Percentiles rank a stretch among this genome's conserved stretches.
Conservation (phyloP, 345 rosid species). For the Populus alba region DNA sequence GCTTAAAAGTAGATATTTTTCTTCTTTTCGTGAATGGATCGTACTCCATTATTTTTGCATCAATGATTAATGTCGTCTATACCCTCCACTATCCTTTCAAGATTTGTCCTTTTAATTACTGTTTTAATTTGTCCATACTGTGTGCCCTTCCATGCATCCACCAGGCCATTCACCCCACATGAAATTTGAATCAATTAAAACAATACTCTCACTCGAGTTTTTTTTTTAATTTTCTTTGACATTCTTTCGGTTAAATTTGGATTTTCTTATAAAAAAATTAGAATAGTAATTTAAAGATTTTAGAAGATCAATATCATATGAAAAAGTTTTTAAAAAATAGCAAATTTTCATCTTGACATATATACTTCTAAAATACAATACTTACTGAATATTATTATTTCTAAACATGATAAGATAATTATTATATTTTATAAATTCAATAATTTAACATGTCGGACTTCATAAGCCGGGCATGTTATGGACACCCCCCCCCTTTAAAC, state of each 20-base stretch:
- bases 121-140: not conserved
- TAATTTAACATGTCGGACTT: too few relatives aligned
- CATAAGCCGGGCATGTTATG: accelerated
- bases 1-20: not conserved
- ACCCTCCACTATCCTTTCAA: not conserved
- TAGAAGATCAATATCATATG: too few relatives aligned
- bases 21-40: not conserved
- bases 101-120: not conserved
- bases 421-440: too few relatives aligned
- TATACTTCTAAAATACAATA: too few relatives aligned
- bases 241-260: not conserved
- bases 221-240: not conserved
- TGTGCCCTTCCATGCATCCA: not conserved
- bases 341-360: too few relatives aligned
- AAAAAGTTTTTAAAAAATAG: too few relatives aligned
- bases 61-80: not conserved
- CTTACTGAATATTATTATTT: too few relatives aligned
- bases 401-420: accelerated
- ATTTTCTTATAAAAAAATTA: too few relatives aligned
- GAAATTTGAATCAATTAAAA: not conserved
- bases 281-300: too few relatives aligned
- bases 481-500: too few relatives aligned
- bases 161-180: not conserved
- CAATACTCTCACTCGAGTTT: not conserved
- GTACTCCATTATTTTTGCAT: not conserved